phyloP scores from a whole-genome alignment of 257 asterid species.

The Solanum lycopersicoides region DNA sequence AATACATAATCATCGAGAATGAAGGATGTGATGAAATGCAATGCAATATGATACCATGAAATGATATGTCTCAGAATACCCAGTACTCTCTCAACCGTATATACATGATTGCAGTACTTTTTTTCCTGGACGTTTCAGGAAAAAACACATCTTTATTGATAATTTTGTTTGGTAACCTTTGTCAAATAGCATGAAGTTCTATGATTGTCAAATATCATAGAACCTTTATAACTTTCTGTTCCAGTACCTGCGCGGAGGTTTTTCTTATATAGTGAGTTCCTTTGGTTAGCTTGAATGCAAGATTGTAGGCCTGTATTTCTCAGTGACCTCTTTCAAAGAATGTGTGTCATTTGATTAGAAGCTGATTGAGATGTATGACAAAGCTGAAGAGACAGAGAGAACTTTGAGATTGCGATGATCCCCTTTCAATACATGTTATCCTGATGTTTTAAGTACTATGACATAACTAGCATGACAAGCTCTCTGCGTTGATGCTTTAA shows the following conservation, averaged over 20 bases:
- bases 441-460: not conserved
- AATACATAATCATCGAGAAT: no score
- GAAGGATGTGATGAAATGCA: no score
- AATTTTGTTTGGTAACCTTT: not conserved
- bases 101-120: not conserved
- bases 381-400: constrained; percentile 37
- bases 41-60: no score
- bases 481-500: not conserved
- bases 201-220: not conserved
- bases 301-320: constrained; percentile 55
- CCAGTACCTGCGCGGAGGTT: not conserved
- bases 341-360: constrained; percentile 35
- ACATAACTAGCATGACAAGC: not conserved
- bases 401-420: constrained; percentile 61
- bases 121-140: not conserved
- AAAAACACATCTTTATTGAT: not conserved
- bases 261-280: constrained; percentile 34
- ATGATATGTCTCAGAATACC: no score
- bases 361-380: constrained; percentile 36
- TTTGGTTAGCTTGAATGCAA: constrained; percentile 59
- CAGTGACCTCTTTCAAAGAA: constrained; percentile 16
- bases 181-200: not conserved
- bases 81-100: no score
- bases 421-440: constrained; percentile 11
- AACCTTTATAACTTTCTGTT: not conserved